These are phyloP conservation scores for Persicaria maculosa DNA, from an alignment of 148 eudicot genomes.

Conservation along the genomic window DNA sequence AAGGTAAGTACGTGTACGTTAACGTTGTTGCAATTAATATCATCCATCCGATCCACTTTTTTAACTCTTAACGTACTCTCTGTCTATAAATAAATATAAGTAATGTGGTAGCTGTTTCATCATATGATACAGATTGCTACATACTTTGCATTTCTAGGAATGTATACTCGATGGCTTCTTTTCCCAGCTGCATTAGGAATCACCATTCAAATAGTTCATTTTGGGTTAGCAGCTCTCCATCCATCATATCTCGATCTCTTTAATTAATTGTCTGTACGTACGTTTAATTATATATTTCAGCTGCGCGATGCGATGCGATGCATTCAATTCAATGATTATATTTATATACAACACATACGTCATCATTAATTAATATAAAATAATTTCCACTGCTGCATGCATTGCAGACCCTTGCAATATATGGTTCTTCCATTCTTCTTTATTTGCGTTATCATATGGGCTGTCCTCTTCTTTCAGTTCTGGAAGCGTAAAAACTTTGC, in stretches of 20 bases:
- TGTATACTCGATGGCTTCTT: constrained; percentile 81
- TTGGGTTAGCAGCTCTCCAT: constrained; percentile 45
- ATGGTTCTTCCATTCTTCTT: constrained; percentile 71
- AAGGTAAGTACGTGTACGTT: constrained; percentile 33
- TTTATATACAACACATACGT: background rate
- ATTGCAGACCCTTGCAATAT: constrained; percentile 57
- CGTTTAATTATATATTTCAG: background rate
- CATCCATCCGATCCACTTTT: constrained; percentile 12
- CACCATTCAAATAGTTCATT: constrained; percentile 54
- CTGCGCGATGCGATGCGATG: background rate
- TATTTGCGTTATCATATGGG: constrained; percentile 60
- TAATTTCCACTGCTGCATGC: too few relatives aligned
- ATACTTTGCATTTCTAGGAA: constrained; percentile 88
- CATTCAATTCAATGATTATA: too few relatives aligned
- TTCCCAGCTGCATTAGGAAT: constrained; percentile 77
- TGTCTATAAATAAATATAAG: background rate
- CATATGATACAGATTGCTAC: constrained; percentile 57
- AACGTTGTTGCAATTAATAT: background rate
- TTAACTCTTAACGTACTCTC: too few relatives aligned
- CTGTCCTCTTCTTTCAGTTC: constrained; percentile 80
- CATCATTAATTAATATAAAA: too few relatives aligned
- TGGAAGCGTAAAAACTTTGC: constrained; percentile 92
- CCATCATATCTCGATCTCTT: too few relatives aligned
- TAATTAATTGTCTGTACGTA: too few relatives aligned
- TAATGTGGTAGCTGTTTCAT: background rate